Conservation (phyloP, 1,284 basidiomycete genomes). For the Cerrena zonata region DNA sequence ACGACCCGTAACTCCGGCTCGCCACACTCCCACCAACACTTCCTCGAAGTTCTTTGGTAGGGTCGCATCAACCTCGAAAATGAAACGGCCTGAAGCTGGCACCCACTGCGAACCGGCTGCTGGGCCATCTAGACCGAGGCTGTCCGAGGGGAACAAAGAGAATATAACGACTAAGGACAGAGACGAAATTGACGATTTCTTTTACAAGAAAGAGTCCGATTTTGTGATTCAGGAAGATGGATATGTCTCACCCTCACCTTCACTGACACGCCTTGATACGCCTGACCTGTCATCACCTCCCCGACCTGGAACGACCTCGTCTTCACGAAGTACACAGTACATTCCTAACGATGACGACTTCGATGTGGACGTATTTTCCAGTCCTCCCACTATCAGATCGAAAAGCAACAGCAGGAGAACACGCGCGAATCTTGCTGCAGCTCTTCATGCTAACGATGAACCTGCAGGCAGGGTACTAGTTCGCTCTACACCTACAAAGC, state of each 20-base stretch:
- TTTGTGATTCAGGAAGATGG: slow-evolving; percentile 68
- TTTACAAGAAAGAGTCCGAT: slow-evolving; percentile 32
- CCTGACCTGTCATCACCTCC: slow-evolving; percentile 63
- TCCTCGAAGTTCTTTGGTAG: slow-evolving; percentile 25
- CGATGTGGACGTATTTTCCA: slow-evolving; percentile 56
- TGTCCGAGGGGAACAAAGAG: slow-evolving; percentile 36
- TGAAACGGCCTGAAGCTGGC: slow-evolving; percentile 3
- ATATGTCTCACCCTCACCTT: slow-evolving; percentile 63
- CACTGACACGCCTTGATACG: slow-evolving; percentile 43
- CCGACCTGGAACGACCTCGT: slow-evolving; percentile 20
- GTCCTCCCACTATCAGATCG: slow-evolving; percentile 36
- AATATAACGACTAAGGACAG: slow-evolving; percentile 34
- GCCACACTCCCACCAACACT: slow-evolving; percentile 14
- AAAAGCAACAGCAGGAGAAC: slow-evolving; percentile 13
- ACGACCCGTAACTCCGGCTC: slow-evolving; percentile 9
- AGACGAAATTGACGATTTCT: slow-evolving; percentile 15
- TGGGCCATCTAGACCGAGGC: slow-evolving; percentile 34
- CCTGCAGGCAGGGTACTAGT: slow-evolving; percentile 31
- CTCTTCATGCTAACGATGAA: neutral
- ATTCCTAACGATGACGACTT: slow-evolving; percentile 37
- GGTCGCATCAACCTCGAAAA: slow-evolving; percentile 15
- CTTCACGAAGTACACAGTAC: slow-evolving; percentile 5
- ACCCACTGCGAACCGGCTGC: slow-evolving; percentile 21
- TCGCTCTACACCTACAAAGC: slow-evolving; percentile 28
- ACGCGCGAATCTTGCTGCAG: slow-evolving; percentile 7